Conservation (phyloP, 352 stramenopile genomes). For the Globisporangium radiosum region DNA sequence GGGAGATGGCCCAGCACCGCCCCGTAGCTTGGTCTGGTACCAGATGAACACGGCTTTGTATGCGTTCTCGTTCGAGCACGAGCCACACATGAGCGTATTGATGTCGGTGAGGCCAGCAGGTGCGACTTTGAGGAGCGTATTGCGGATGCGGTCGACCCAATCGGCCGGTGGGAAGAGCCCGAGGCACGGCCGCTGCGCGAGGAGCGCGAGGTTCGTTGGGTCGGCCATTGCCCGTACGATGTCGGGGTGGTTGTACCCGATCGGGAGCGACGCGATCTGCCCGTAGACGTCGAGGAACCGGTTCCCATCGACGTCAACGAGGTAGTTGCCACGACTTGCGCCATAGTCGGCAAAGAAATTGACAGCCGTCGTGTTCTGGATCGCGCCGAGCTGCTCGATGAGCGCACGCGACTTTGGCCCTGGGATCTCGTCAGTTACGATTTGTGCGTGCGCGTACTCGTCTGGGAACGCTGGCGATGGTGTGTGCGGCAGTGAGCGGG, state of each 20-base stretch:
- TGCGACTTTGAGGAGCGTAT: no score
- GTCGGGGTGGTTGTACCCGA: slow-evolving; percentile 84
- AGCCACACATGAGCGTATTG: no score
- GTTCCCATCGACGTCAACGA: slow-evolving; percentile 83
- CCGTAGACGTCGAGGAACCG: slow-evolving; percentile 79
- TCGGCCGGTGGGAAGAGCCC: slow-evolving; percentile 39
- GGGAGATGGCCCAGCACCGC: no score
- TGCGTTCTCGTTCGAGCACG: no score
- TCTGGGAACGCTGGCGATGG: slow-evolving; percentile 52
- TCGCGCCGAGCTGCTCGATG: slow-evolving; percentile 33
- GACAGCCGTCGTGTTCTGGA: slow-evolving; percentile 64
- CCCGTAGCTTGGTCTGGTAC: no score
- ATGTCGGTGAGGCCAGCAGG: no score
- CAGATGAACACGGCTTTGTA: no score
- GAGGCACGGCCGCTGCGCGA: slow-evolving; percentile 70
- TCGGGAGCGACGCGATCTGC: slow-evolving; percentile 76
- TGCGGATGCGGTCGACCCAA: no score
- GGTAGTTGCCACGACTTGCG: slow-evolving; percentile 73
- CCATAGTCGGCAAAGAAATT: slow-evolving; percentile 81
- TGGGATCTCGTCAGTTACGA: slow-evolving; percentile 50
- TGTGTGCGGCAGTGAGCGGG: slow-evolving; percentile 24
- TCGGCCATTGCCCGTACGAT: slow-evolving; percentile 57
- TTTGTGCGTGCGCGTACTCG: slow-evolving; percentile 41
- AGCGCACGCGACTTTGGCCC: slow-evolving; percentile 62
- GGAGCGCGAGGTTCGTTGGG: slow-evolving; percentile 52